Base-by-base conservation (phyloP, 148 eudicot species). In the Spergularia marina region DNA sequence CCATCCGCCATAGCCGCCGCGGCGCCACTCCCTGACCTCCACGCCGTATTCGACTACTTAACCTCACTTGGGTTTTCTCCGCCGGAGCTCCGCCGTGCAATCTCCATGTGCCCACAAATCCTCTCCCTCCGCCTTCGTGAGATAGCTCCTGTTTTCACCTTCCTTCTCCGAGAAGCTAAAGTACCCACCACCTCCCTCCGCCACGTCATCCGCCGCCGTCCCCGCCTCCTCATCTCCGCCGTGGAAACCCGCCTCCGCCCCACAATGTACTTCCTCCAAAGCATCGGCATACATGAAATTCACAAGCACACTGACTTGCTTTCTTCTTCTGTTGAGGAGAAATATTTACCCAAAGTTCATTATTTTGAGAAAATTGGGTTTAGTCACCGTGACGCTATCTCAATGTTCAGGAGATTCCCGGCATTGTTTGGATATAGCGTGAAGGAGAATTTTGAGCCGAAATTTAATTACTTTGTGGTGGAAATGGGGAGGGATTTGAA, bases 401-500 rank as follows among this genome's bases (percentile, higher is more conserved):
- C 84, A 0, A 85, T 94, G 86, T 94, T 94, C 56, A 57, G 93
- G 80, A 81, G 84, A n/a, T 90, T 94, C 61, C 96, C 98, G 1
- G 74, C 91, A 0, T 61, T 94, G 83, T 94, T 94, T 71, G 90
- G 97, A 71, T 94, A 94, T 75, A 87, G 98, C 77, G 80, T 94
- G 3, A 68, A 83, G 79, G 85, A 81, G 34, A 94, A 94, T 81
- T 85, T 87, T 12, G 93, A 89, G 82, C 92, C 95, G 0, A 94
- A 94, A 17, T 89, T 89, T 13, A 81, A 91, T 73, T 94, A 90
- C 70, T 90, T 94, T 81, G 82, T 86, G 72, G 87, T 87, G 72
- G 93, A 94, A 67, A 94, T 94, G 98, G 93, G 96, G 75, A 85
- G 98, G 82, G 92, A 89, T 10, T 70, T 90, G 87, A 94, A 82